Evolutionary conservation across 768 basidiomycete genomes (phyloP).

Genomic region (Mycena crocata): DNA sequence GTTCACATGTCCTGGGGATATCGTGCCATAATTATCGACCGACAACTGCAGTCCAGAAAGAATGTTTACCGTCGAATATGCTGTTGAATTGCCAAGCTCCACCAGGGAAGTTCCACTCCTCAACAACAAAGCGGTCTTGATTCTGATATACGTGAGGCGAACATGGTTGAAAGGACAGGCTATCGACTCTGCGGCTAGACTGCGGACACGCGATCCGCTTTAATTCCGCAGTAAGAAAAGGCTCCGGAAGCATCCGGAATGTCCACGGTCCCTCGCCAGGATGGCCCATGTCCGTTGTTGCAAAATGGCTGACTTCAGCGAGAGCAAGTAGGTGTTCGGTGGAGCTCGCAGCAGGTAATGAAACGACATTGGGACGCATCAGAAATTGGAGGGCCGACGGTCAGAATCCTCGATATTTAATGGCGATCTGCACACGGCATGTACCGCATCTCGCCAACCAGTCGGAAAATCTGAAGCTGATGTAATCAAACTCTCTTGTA

Average conservation of each 20-base stretch:
- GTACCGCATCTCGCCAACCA: slow-evolving; percentile 28
- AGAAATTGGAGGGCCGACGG: slow-evolving; percentile 25
- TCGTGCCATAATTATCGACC: slow-evolving; percentile 38
- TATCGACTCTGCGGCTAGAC: slow-evolving; percentile 44
- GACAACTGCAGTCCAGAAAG: background rate
- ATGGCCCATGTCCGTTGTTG: slow-evolving; percentile 64
- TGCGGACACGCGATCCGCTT: slow-evolving; percentile 49
- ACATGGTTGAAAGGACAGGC: slow-evolving; percentile 50
- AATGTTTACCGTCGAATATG: slow-evolving; percentile 49
- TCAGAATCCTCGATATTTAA: slow-evolving; percentile 23
- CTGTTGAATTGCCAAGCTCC: slow-evolving; percentile 49
- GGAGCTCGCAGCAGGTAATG: slow-evolving; percentile 57
- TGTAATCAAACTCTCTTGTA: slow-evolving; percentile 32
- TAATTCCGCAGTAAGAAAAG: slow-evolving; percentile 53
- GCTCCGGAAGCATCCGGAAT: slow-evolving; percentile 60
- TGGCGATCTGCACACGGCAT: slow-evolving; percentile 24
- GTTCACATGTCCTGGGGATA: slow-evolving; percentile 57
- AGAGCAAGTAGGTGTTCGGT: slow-evolving; percentile 62
- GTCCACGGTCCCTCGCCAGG: slow-evolving; percentile 65
- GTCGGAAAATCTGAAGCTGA: slow-evolving; percentile 35
- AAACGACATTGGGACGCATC: slow-evolving; percentile 50
- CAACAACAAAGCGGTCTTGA: slow-evolving; percentile 50
- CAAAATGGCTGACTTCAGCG: slow-evolving; percentile 65
- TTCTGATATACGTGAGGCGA: slow-evolving; percentile 40
- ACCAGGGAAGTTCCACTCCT: slow-evolving; percentile 45